Evolutionary conservation across 2,329 filamentous ascomycete genomes (phyloP).

Genomic region (Grosmannia huntii): DNA sequence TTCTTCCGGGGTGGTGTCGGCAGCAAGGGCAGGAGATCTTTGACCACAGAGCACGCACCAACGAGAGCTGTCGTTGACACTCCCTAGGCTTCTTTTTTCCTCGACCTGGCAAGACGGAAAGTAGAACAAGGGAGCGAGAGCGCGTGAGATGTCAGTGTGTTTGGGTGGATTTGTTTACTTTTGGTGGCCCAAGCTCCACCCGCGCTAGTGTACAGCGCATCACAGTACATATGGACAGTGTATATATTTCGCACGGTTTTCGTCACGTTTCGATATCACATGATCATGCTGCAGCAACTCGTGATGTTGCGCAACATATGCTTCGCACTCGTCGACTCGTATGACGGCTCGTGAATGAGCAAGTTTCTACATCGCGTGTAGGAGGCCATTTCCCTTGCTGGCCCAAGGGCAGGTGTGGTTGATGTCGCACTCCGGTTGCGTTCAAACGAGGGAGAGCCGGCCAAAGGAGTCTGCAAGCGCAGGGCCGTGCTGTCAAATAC

Average conservation of each 20-base stretch:
- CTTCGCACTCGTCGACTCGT: neutral
- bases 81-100: neutral
- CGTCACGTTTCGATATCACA: neutral
- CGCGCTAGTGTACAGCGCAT: neutral
- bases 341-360: neutral
- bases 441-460: too few species aligned
- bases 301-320: neutral
- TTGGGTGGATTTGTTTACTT: slow-evolving; percentile 3
- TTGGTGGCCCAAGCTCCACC: neutral
- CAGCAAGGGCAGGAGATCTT: neutral
- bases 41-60: neutral
- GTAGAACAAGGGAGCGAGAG: neutral
- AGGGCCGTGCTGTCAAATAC: too few species aligned
- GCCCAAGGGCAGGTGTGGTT: too few species aligned
- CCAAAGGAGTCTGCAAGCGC: too few species aligned
- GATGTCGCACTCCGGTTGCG: too few species aligned
- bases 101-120: neutral
- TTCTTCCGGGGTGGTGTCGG: neutral
- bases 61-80: neutral
- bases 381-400: too few species aligned
- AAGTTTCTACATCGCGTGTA: too few species aligned
- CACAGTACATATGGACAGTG: neutral
- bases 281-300: neutral
- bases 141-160: neutral
- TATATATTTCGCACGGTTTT: neutral